Percentiles rank a stretch among this genome's conserved stretches.
phyloP scores from a whole-genome alignment of 257 asterid genomes.

The Scutellaria barbata region DNA sequence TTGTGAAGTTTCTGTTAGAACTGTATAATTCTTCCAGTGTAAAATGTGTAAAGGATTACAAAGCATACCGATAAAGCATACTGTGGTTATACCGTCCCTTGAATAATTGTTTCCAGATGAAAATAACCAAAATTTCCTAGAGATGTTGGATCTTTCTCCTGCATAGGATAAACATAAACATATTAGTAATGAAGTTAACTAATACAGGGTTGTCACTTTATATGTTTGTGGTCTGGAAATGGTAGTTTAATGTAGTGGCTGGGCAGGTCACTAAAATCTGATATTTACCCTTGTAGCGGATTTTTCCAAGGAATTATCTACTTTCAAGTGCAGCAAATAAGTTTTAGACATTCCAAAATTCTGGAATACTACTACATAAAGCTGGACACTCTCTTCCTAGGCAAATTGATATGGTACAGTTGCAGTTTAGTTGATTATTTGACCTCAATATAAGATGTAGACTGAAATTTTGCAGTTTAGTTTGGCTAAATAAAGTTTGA shows the following conservation, averaged over 20 bases:
- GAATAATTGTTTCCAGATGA: background rate
- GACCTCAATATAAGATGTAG: background rate
- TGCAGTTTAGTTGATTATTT: background rate
- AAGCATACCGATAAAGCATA: background rate
- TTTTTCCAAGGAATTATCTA: background rate
- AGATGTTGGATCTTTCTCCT: background rate
- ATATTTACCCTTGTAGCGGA: background rate
- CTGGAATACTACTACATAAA: too few species aligned
- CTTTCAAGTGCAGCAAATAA: background rate
- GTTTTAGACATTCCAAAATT: background rate
- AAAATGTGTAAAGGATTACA: background rate
- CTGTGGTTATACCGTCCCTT: background rate
- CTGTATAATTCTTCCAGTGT: too few species aligned
- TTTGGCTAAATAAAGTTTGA: too few species aligned
- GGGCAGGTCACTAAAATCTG: slow-evolving; percentile 15
- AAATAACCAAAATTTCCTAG: background rate
- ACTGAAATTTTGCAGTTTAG: background rate
- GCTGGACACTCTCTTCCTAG: background rate
- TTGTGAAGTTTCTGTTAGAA: too few species aligned
- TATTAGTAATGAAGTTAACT: slow-evolving; percentile 20
- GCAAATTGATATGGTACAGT: background rate
- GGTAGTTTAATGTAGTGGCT: slow-evolving; percentile 6
- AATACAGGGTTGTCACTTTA: slow-evolving; percentile 7
- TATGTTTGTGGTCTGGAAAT: slow-evolving; percentile 8
- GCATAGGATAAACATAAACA: background rate